Conservation (phyloP, 2,329 filamentous ascomycete genomes). For the Cladosporium austrohemisphaericum region DNA sequence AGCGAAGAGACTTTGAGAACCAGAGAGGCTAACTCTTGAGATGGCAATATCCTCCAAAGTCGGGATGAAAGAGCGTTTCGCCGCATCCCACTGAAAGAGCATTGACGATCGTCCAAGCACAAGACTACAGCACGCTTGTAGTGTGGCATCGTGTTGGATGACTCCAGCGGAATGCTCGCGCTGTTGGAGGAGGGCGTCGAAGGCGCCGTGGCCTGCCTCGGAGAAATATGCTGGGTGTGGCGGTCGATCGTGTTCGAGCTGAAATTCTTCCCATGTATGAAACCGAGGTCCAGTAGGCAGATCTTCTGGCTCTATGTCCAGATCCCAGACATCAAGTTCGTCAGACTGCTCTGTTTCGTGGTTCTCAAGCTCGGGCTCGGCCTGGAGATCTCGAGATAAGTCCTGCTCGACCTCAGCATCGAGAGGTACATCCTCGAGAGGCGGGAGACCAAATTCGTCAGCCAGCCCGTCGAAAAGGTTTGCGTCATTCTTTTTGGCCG, state of each 20-base stretch:
- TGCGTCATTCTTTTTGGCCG: not conserved
- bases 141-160: constrained; percentile 35
- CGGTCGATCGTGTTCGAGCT: constrained; percentile 28
- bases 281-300: constrained; percentile 39
- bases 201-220: constrained; percentile 63
- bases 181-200: constrained; percentile 58
- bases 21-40: constrained; percentile 48
- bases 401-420: not conserved
- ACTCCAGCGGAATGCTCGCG: constrained; percentile 42
- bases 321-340: constrained; percentile 40
- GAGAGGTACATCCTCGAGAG: constrained; percentile 12
- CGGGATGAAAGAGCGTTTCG: constrained; percentile 51
- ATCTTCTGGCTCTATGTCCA: constrained; percentile 33
- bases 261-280: constrained; percentile 68
- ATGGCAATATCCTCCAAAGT: constrained; percentile 44
- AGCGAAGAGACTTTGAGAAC: constrained; percentile 52
- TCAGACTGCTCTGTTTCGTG: not conserved
- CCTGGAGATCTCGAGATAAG: not conserved
- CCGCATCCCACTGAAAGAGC: constrained; percentile 61
- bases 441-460: constrained; percentile 7
- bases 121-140: constrained; percentile 59
- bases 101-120: constrained; percentile 68
- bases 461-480: constrained; percentile 3
- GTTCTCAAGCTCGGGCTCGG: not conserved
- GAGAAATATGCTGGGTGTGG: constrained; percentile 56